These are phyloP conservation scores for Guadua angustifolia DNA, from an alignment of 176 grass and related monocot genomes.

Conservation along the genomic window DNA sequence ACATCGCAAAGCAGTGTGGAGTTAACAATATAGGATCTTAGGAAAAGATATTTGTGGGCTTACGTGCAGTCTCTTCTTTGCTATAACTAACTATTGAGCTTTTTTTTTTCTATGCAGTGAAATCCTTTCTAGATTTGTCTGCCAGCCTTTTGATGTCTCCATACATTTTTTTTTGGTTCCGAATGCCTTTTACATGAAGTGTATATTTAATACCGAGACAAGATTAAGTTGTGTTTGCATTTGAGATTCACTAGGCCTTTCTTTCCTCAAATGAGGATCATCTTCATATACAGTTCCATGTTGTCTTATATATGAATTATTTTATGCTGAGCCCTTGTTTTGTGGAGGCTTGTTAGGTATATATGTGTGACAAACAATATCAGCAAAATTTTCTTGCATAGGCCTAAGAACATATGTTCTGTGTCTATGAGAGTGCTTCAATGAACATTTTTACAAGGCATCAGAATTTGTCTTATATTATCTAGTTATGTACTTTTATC, in stretches of 20 bases:
- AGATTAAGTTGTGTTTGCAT: background rate
- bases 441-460: constrained; percentile 31
- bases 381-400: background rate
- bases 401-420: background rate
- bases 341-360: background rate
- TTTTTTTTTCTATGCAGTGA: background rate
- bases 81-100: background rate
- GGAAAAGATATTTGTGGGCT: constrained; percentile 1
- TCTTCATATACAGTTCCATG: background rate
- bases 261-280: background rate
- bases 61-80: constrained; percentile 31
- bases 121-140: constrained; percentile 2
- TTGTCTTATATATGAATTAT: constrained; percentile 12
- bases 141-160: background rate
- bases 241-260: constrained; percentile 10
- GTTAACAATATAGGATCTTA: constrained; percentile 9
- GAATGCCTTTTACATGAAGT: background rate
- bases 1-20: background rate
- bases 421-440: background rate
- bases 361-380: background rate
- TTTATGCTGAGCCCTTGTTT: background rate
- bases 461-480: constrained; percentile 31
- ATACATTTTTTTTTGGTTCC: constrained; percentile 17
- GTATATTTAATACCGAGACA: background rate
- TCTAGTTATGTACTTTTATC: constrained; percentile 28